Percentiles rank a stretch among this genome's conserved stretches.
phyloP scores from a whole-genome alignment of 345 rosid genomes.

The Cardamine occulta region DNA sequence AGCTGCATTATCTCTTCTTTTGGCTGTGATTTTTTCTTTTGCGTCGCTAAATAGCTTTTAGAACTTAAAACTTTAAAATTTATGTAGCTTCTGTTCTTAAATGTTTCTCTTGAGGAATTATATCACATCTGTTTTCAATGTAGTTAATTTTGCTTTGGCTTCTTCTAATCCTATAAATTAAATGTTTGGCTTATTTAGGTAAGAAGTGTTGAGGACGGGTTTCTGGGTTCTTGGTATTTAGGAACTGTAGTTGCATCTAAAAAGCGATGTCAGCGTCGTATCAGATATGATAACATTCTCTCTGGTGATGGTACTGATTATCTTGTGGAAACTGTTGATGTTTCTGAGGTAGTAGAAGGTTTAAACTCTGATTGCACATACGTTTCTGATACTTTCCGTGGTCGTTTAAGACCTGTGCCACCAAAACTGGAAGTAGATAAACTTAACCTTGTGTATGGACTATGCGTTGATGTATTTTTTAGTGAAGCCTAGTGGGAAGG shows the following conservation, averaged over 20 bases:
- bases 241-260: constrained; percentile 51
- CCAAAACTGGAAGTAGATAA: constrained; percentile 45
- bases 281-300: constrained; percentile 64
- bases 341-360: constrained; percentile 50
- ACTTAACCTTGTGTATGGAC: constrained; percentile 52
- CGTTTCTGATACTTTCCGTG: constrained; percentile 39
- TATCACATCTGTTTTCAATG: background rate
- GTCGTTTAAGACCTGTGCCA: constrained; percentile 63
- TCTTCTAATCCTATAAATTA: background rate
- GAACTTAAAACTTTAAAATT: background rate
- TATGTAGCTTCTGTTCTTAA: background rate
- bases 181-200: constrained; percentile 50
- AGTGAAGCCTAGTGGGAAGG: constrained; percentile 92
- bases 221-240: constrained; percentile 76
- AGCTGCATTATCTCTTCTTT: constrained; percentile 22
- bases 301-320: constrained; percentile 47
- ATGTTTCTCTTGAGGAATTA: constrained; percentile 3
- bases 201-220: constrained; percentile 75
- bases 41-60: background rate
- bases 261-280: constrained; percentile 15
- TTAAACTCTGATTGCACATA: constrained; percentile 18
- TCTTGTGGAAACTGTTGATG: constrained; percentile 49
- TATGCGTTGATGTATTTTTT: constrained; percentile 65
- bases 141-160: background rate
- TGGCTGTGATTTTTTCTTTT: background rate